Conservation (phyloP, 495 filamentous ascomycete species). For the Hyaloscypha bicolor region DNA sequence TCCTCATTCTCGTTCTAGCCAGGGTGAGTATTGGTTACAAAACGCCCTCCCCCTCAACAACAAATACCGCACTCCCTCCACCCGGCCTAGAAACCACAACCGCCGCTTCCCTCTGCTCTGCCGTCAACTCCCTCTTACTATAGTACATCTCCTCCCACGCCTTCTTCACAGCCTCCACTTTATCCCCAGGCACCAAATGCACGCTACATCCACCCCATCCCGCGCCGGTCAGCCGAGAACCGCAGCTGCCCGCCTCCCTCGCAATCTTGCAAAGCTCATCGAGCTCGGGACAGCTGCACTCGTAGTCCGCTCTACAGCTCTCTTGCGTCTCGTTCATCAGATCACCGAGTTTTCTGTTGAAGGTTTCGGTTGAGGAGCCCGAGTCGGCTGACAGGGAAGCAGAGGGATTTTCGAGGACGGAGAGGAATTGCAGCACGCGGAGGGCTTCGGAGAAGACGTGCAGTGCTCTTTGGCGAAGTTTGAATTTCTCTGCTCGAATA, state of each 20-base stretch:
- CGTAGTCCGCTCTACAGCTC: slow-evolving; percentile 81
- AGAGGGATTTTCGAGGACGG: slow-evolving; percentile 57
- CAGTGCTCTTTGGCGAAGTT: slow-evolving; percentile 78
- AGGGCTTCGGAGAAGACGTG: slow-evolving; percentile 91
- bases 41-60: slow-evolving; percentile 23
- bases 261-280: slow-evolving; percentile 86
- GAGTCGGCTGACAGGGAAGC: slow-evolving; percentile 7
- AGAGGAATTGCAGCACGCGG: slow-evolving; percentile 81
- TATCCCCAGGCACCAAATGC: slow-evolving; percentile 85
- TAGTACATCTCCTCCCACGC: slow-evolving; percentile 85
- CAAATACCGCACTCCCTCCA: slow-evolving; percentile 61
- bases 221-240: slow-evolving; percentile 87
- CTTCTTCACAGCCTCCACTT: slow-evolving; percentile 77
- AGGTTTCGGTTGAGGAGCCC: slow-evolving; percentile 50
- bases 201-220: slow-evolving; percentile 98
- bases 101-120: slow-evolving; percentile 73
- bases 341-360: slow-evolving; percentile 73
- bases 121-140: slow-evolving; percentile 68
- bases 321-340: slow-evolving; percentile 88
- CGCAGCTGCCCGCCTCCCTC: slow-evolving; percentile 74
- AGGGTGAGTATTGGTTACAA: background rate
- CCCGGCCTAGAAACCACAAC: slow-evolving; percentile 91
- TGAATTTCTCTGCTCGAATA: slow-evolving; percentile 85
- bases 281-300: slow-evolving; percentile 88
- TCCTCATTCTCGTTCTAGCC: background rate